Evolutionary conservation across 2,329 filamentous ascomycete genomes (phyloP).

Genomic region (Nigrospora oryzae): DNA sequence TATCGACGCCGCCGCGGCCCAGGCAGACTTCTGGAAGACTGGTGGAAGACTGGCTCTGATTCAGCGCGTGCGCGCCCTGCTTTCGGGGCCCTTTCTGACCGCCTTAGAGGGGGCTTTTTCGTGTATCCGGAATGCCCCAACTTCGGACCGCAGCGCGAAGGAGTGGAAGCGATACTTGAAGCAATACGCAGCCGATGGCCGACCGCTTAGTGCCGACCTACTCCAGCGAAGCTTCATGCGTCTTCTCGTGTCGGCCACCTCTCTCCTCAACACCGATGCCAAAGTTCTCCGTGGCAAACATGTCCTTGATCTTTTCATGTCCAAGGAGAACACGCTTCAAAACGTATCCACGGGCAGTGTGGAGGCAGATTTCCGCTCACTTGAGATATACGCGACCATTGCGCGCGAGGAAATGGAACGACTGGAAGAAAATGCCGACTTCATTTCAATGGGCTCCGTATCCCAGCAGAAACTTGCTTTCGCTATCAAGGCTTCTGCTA

Average conservation of each 20-base stretch:
- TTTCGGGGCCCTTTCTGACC: conserved; percentile 80
- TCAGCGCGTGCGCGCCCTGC: conserved; percentile 58
- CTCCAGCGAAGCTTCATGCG: conserved; percentile 83
- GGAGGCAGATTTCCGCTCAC: conserved; percentile 45
- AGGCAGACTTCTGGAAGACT: conserved; percentile 73
- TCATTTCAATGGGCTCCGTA: conserved; percentile 73
- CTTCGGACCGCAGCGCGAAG: conserved; percentile 55
- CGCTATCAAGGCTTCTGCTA: conserved; percentile 72
- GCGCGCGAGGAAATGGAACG: conserved; percentile 77
- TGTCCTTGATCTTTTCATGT: conserved; percentile 67
- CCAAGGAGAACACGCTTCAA: conserved; percentile 39
- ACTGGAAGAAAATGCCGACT: conserved; percentile 84
- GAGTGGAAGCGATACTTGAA: conserved; percentile 85
- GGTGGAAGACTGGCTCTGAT: conserved; percentile 67
- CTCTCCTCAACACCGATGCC: conserved; percentile 59
- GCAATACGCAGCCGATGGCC: conserved; percentile 70
- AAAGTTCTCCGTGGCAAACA: conserved; percentile 51
- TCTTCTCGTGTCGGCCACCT: conserved; percentile 71
- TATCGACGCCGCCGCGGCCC: conserved; percentile 69
- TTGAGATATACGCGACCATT: conserved; percentile 61
- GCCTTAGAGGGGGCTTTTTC: conserved; percentile 86
- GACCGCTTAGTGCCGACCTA: conserved; percentile 84
- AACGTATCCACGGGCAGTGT: conserved; percentile 29
- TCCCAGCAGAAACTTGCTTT: conserved; percentile 84
- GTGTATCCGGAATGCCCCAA: conserved; percentile 73